A percentile compares a stretch with the other conserved stretches of the same genome.
Conservation (phyloP, 169 alveolate genomes). For the Plasmodium inui region DNA sequence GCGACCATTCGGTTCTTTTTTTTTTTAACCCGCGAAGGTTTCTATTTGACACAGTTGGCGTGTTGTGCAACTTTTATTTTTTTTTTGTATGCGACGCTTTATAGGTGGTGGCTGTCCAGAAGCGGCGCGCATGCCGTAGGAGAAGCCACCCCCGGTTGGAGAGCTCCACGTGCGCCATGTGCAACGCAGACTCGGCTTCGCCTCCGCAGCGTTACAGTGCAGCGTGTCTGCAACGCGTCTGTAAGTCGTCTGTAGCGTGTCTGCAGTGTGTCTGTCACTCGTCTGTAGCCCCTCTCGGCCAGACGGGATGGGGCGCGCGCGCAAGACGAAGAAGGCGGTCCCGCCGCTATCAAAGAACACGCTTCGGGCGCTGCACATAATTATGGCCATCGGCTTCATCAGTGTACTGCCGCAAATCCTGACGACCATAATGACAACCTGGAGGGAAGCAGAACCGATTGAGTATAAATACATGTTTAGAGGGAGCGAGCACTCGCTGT, state of each 20-base stretch:
- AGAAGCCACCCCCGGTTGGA: background rate
- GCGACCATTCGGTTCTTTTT: background rate
- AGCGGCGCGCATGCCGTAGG: background rate
- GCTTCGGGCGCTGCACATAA: slow-evolving; percentile 14
- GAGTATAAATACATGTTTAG: slow-evolving; percentile 59
- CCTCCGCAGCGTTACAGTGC: background rate
- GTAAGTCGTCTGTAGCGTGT: background rate
- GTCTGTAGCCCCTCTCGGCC: background rate
- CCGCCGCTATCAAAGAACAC: slow-evolving; percentile 43
- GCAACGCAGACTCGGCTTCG: background rate
- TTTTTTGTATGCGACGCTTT: background rate
- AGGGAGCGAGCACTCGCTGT: slow-evolving; percentile 45
- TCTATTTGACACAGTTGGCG: background rate
- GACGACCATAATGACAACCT: slow-evolving; percentile 51
- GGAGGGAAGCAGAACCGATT: slow-evolving; percentile 72
- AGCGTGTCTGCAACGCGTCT: background rate
- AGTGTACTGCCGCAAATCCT: slow-evolving; percentile 58
- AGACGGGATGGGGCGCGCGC: background rate
- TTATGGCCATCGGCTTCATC: slow-evolving; percentile 54
- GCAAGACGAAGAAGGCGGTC: background rate
- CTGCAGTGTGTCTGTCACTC: background rate
- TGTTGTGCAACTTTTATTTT: background rate
- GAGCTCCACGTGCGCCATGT: background rate
- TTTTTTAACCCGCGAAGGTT: background rate
- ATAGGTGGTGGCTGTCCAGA: background rate